Conservation (phyloP, 129 eudicot species). For the Artemisia argyi region DNA sequence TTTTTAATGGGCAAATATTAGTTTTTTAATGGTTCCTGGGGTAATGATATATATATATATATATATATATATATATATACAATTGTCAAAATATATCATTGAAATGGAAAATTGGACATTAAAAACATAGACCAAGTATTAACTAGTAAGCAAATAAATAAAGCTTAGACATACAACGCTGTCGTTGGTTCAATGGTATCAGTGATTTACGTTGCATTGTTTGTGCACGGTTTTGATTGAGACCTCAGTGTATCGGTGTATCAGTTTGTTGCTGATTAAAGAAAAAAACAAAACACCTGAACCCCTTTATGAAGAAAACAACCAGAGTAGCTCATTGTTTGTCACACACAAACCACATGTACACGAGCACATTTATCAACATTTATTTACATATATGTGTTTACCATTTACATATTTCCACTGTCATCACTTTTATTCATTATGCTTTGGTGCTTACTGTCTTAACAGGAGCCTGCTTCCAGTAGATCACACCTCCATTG, state of each 20-base stretch:
- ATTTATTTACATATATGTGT: conserved; percentile 33
- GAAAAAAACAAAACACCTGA: neutral
- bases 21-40: no score
- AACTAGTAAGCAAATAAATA: no score
- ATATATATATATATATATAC: no score
- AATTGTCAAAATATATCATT: no score
- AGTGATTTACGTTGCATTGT: no score
- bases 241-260: neutral
- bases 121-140: no score
- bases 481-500: conserved; percentile 44
- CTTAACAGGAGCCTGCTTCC: conserved; percentile 55
- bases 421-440: neutral
- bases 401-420: conserved; percentile 33
- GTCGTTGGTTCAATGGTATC: no score
- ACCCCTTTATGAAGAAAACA: conserved; percentile 19
- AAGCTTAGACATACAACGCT: no score
- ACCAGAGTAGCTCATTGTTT: conserved; percentile 17
- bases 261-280: neutral
- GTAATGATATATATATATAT: no score
- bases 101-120: no score
- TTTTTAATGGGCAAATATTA: no score
- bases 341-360: conserved; percentile 30
- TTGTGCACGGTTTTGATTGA: no score
- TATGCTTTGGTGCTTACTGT: conserved; percentile 20
- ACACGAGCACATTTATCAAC: conserved; percentile 29